These are phyloP conservation scores for Aspergillus nomiae DNA, from an alignment of 2,329 filamentous ascomycete genomes.

Conservation along the genomic window DNA sequence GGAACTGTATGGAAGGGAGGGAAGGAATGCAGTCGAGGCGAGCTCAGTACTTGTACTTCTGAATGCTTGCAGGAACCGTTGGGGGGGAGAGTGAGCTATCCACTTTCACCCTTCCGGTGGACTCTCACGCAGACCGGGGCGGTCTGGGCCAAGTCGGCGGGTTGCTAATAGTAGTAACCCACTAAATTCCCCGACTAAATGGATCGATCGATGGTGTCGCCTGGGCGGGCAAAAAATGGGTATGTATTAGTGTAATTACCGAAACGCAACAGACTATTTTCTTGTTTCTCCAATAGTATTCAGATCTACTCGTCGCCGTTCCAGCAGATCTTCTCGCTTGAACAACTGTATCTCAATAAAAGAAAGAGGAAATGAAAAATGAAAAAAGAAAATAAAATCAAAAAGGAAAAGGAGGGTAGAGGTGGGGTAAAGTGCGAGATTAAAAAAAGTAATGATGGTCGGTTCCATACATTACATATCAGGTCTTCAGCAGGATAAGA, in stretches of 20 bases:
- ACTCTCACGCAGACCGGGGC: not conserved
- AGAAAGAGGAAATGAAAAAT: not conserved
- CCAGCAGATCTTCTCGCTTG: not conserved
- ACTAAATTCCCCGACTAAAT: slow-evolving; percentile 2
- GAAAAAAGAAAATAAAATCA: not conserved
- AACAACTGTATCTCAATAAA: not conserved
- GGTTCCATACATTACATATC: not conserved
- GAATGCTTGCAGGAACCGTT: slow-evolving; percentile 24
- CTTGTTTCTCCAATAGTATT: not conserved
- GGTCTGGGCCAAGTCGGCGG: slow-evolving; percentile 7
- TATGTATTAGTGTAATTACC: not conserved
- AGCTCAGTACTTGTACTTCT: slow-evolving; percentile 15
- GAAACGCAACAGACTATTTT: not conserved
- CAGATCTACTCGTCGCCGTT: not conserved
- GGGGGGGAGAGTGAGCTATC: slow-evolving; percentile 25
- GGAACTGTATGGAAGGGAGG: slow-evolving; percentile 9
- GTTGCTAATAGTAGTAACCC: slow-evolving; percentile 3
- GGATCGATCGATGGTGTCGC: slow-evolving; percentile 4
- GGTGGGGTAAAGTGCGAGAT: not conserved
- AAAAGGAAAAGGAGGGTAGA: not conserved
- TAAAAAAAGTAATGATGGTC: not conserved
- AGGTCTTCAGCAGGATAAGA: not conserved
- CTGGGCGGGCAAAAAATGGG: slow-evolving; percentile 1
- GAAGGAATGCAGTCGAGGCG: slow-evolving; percentile 11
- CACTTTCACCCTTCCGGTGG: slow-evolving; percentile 3